These are phyloP conservation scores for Fusarium sp. DNA, from an alignment of 2,329 filamentous ascomycete species.

Conservation along the genomic window DNA sequence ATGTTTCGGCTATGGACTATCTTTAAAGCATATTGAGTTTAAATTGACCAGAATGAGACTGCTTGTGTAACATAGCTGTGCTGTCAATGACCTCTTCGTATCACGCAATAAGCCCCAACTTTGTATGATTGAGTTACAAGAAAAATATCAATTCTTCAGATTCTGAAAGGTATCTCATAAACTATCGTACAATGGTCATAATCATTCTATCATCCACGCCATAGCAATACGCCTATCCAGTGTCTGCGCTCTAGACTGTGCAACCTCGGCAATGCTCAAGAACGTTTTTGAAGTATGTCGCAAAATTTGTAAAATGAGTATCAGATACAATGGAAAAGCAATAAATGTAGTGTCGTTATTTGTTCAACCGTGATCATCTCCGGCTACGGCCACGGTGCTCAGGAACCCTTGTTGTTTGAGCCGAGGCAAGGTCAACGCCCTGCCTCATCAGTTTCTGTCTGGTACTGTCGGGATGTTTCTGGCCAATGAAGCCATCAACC, in stretches of 20 bases:
- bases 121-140: too few species aligned
- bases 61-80: not conserved
- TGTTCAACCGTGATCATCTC: not conserved
- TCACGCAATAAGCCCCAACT: not conserved
- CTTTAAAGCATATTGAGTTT: not conserved
- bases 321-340: not conserved
- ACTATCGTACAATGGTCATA: not conserved
- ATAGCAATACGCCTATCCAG: not conserved
- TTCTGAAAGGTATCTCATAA: not conserved
- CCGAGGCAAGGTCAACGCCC: slow-evolving; percentile 44
- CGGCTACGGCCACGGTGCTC: slow-evolving; percentile 1
- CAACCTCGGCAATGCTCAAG: not conserved
- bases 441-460: slow-evolving; percentile 46
- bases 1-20: not conserved
- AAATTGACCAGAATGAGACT: not conserved
- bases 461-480: slow-evolving; percentile 48
- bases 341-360: not conserved
- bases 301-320: not conserved
- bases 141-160: not conserved
- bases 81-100: not conserved
- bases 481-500: slow-evolving; percentile 59
- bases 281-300: not conserved
- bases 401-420: slow-evolving; percentile 20
- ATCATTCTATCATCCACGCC: not conserved
- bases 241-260: not conserved